Conservation (phyloP, 2,329 filamentous ascomycete species). For the Aspergillus sp. region DNA sequence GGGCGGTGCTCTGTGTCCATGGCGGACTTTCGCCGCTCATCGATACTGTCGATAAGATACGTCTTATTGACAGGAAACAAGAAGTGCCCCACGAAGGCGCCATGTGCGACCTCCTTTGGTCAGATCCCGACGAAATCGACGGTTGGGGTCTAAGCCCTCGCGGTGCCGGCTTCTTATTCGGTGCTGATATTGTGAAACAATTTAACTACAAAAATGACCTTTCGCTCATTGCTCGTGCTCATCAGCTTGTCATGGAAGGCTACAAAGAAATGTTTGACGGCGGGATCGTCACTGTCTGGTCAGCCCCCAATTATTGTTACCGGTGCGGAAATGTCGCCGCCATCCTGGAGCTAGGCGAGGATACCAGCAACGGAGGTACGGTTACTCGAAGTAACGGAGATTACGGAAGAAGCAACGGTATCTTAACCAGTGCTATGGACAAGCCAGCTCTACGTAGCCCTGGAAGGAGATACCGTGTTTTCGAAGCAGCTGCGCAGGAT, state of each 20-base stretch:
- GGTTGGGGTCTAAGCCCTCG: slow-evolving; percentile 94
- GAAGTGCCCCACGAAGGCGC: slow-evolving; percentile 97
- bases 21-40: slow-evolving; percentile 89
- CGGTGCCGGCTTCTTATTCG: slow-evolving; percentile 93
- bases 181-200: slow-evolving; percentile 88
- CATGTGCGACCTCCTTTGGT: slow-evolving; percentile 99
- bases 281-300: slow-evolving; percentile 98
- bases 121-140: slow-evolving; percentile 91
- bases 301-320: slow-evolving; percentile 95
- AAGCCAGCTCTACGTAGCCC: slow-evolving; percentile 62
- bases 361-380: slow-evolving; percentile 72
- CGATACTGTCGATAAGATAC: slow-evolving; percentile 92
- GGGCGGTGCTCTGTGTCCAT: slow-evolving; percentile 92
- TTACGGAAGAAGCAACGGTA: slow-evolving; percentile 43
- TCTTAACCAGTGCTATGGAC: slow-evolving; percentile 51
- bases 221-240: slow-evolving; percentile 85
- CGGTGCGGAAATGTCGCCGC: slow-evolving; percentile 94
- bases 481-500: slow-evolving; percentile 95
- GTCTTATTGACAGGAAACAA: slow-evolving; percentile 91
- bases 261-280: slow-evolving; percentile 99
- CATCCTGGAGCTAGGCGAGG: slow-evolving; percentile 88
- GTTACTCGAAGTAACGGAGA: slow-evolving; percentile 62
- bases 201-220: slow-evolving; percentile 96
- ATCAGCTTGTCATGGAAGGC: slow-evolving; percentile 98
- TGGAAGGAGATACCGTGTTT: slow-evolving; percentile 87